These are phyloP conservation scores for Coccomyxa subellipsoidea DNA, from an alignment of 163 green algal genomes.

Conservation along the genomic window DNA sequence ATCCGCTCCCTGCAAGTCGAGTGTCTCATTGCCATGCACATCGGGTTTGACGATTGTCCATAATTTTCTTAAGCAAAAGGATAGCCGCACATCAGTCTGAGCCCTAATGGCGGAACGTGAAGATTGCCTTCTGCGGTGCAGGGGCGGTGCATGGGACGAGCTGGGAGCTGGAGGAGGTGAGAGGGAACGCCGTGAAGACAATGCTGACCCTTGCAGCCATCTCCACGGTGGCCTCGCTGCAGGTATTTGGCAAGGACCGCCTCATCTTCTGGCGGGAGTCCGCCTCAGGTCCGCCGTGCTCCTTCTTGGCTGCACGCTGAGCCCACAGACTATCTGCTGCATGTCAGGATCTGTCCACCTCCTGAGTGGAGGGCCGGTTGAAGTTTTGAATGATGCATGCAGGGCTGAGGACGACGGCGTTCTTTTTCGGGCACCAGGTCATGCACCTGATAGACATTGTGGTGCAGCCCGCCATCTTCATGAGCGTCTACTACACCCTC, in stretches of 20 bases:
- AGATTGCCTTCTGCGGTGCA: no score
- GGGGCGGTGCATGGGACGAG: slow-evolving; percentile 48
- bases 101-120: no score
- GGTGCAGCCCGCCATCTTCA: slow-evolving; percentile 54
- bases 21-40: no score
- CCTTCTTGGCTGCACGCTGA: no score
- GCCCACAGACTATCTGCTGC: no score
- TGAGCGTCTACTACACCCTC: slow-evolving; percentile 69
- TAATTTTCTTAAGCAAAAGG: no score
- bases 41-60: no score
- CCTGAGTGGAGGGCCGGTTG: no score
- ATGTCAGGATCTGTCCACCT: no score
- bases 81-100: no score
- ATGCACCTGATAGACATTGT: slow-evolving; percentile 61
- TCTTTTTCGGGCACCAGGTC: slow-evolving; percentile 53
- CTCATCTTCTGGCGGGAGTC: slow-evolving; percentile 52
- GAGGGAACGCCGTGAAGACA: slow-evolving; percentile 53
- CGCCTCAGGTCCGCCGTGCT: slow-evolving; percentile 41
- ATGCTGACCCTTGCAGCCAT: slow-evolving; percentile 71
- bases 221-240: slow-evolving; percentile 47
- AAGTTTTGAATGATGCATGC: neutral
- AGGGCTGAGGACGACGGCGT: slow-evolving; percentile 43
- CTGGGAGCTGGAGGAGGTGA: slow-evolving; percentile 32
- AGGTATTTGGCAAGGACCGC: slow-evolving; percentile 56
- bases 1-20: no score